Conservation (phyloP, 2,329 filamentous ascomycete genomes). For the Bipolaris oryzae region DNA sequence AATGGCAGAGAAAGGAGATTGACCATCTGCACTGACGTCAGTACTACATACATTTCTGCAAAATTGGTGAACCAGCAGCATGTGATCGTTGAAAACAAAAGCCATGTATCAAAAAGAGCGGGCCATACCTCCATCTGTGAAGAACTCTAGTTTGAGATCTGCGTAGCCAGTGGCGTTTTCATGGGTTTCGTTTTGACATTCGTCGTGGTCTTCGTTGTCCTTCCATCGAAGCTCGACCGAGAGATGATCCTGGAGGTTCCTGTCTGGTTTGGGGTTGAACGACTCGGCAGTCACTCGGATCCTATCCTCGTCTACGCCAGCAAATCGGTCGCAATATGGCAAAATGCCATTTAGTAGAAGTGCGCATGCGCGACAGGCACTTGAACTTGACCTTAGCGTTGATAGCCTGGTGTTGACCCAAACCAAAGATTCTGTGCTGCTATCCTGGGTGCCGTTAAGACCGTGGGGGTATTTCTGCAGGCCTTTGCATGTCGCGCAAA, state of each 20-base stretch:
- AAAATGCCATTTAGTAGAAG: conserved; percentile 43
- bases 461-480: conserved; percentile 39
- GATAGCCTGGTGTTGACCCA: conserved; percentile 41
- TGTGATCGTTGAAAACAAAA: not conserved
- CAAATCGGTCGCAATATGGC: conserved; percentile 41
- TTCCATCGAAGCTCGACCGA: conserved; percentile 45
- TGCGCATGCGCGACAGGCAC: conserved; percentile 41
- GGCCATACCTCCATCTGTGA: conserved; percentile 44
- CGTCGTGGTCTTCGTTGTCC: conserved; percentile 22
- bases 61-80: conserved; percentile 6
- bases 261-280: conserved; percentile 23
- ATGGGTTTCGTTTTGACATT: conserved; percentile 27
- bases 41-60: conserved; percentile 4
- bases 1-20: conserved; percentile 45
- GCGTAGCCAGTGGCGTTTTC: conserved; percentile 34
- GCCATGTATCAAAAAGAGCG: not conserved
- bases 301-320: conserved; percentile 29
- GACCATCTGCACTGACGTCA: conserved; percentile 37
- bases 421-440: conserved; percentile 22
- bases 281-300: conserved; percentile 39
- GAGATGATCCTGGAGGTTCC: conserved; percentile 38
- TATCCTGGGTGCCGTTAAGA: conserved; percentile 23
- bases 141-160: conserved; percentile 46
- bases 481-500: conserved; percentile 43
- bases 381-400: conserved; percentile 36